phyloP scores from a whole-genome alignment of 108 stramenopile genomes.

The Phaeodactylum tricornutum region DNA sequence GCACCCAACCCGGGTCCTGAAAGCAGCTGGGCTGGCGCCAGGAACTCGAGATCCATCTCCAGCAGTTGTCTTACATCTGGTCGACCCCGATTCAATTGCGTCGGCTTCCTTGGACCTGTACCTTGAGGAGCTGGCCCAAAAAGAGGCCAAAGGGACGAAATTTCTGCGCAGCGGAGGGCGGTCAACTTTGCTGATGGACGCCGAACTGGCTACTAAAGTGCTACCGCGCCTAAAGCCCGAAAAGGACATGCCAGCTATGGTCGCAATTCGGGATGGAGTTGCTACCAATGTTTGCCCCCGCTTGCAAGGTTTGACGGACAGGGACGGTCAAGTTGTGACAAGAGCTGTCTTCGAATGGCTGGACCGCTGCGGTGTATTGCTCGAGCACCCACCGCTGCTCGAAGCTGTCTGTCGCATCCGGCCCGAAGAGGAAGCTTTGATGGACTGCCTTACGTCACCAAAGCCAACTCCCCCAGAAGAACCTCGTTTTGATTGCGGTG shows the following conservation, averaged over 20 bases:
- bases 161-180: constrained; percentile 53
- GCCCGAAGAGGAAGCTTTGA: constrained; percentile 59
- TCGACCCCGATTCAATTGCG: constrained; percentile 40
- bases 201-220: constrained; percentile 15
- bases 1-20: constrained; percentile 53
- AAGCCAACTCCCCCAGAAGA: constrained; percentile 16
- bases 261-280: constrained; percentile 58
- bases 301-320: constrained; percentile 25
- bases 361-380: constrained; percentile 48
- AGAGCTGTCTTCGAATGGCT: constrained; percentile 54
- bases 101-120: constrained; percentile 68
- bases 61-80: constrained; percentile 63
- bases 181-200: constrained; percentile 31
- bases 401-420: constrained; percentile 59
- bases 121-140: constrained; percentile 38
- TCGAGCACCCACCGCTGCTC: constrained; percentile 26
- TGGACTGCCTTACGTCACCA: constrained; percentile 35
- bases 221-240: constrained; percentile 23
- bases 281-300: constrained; percentile 40
- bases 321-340: constrained; percentile 18
- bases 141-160: constrained; percentile 39
- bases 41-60: constrained; percentile 3
- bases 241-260: constrained; percentile 47
- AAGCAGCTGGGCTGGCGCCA: constrained; percentile 37
- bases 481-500: constrained; percentile 61